Percentiles rank a stretch among this genome's conserved stretches.
phyloP scores from a whole-genome alignment of 2,329 filamentous ascomycete genomes.

The Cladobotryum protrusum region DNA sequence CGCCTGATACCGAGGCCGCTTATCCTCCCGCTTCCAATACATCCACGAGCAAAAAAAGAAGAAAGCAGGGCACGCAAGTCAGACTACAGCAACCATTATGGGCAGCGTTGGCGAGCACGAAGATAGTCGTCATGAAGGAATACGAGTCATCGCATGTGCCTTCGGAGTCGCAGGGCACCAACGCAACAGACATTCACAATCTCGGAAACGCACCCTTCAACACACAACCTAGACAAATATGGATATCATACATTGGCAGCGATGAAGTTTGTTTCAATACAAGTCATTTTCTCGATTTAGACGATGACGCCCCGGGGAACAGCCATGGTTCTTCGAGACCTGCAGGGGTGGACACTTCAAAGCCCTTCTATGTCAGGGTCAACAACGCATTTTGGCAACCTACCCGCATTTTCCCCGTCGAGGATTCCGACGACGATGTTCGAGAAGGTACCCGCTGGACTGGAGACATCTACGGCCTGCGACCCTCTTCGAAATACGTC shows the following conservation, averaged over 20 bases:
- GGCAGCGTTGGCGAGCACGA: conserved; percentile 91
- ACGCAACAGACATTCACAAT: conserved; percentile 71
- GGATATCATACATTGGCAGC: conserved; percentile 73
- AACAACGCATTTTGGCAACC: conserved; percentile 78
- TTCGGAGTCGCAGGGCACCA: conserved; percentile 65
- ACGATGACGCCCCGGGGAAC: conserved; percentile 26
- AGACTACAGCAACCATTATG: conserved; percentile 86
- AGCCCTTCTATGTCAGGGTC: conserved; percentile 72
- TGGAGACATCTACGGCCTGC: conserved; percentile 63
- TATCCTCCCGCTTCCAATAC: conserved; percentile 35
- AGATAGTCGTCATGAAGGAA: conserved; percentile 92
- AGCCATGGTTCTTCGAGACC: conserved; percentile 28
- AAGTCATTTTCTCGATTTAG: conserved; percentile 52
- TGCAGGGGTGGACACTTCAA: conserved; percentile 57
- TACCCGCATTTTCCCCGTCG: conserved; percentile 57
- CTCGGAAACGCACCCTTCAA: conserved; percentile 70
- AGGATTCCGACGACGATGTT: conserved; percentile 26
- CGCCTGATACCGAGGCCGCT: conserved; percentile 45
- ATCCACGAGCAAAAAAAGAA: conserved; percentile 68
- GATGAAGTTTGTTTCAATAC: conserved; percentile 74
- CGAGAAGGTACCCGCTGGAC: conserved; percentile 54
- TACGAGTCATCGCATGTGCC: conserved; percentile 75
- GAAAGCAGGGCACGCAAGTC: conserved; percentile 86
- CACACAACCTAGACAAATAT: conserved; percentile 64
- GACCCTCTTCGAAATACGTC: conserved; percentile 69